Percentiles rank a stretch among this genome's conserved stretches.
Conservation (phyloP, 345 rosid genomes). For the Salix viminalis region DNA sequence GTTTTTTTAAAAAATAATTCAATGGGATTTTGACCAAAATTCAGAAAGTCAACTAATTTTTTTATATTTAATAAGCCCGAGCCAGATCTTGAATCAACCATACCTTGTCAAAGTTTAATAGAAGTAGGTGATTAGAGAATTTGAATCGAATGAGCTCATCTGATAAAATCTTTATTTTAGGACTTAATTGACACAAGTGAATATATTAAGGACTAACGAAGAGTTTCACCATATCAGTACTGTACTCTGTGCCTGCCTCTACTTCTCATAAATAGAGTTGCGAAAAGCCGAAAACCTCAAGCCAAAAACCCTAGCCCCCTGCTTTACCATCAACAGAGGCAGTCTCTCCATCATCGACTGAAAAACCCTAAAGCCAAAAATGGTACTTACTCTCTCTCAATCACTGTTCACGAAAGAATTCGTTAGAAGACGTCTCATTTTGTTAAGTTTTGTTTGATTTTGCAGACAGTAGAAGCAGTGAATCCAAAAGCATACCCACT, state of each 20-base stretch:
- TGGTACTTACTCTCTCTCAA: background rate
- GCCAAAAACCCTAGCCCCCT: slow-evolving; percentile 9
- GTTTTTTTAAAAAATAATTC: too few species aligned
- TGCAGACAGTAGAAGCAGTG: slow-evolving; percentile 53
- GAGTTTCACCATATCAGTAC: background rate
- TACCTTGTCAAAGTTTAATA: too few species aligned
- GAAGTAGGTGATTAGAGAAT: too few species aligned
- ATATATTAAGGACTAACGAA: background rate
- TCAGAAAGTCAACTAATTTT: accelerated
- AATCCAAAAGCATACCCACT: slow-evolving; percentile 92
- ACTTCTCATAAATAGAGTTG: background rate
- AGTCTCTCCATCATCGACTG: background rate
- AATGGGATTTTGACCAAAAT: too few species aligned
- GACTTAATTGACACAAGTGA: background rate
- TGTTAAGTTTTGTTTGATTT: background rate
- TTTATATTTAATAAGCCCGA: too few species aligned
- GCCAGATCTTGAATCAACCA: too few species aligned
- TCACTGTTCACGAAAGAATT: background rate
- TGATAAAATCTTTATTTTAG: background rate
- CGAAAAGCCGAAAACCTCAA: background rate
- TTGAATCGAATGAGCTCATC: background rate
- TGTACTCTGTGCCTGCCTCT: background rate
- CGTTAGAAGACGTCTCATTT: too few species aligned
- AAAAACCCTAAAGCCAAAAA: background rate
- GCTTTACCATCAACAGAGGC: background rate